phyloP scores from a whole-genome alignment of 2,329 filamentous ascomycete genomes.

The Gliomastix tumulicola region DNA sequence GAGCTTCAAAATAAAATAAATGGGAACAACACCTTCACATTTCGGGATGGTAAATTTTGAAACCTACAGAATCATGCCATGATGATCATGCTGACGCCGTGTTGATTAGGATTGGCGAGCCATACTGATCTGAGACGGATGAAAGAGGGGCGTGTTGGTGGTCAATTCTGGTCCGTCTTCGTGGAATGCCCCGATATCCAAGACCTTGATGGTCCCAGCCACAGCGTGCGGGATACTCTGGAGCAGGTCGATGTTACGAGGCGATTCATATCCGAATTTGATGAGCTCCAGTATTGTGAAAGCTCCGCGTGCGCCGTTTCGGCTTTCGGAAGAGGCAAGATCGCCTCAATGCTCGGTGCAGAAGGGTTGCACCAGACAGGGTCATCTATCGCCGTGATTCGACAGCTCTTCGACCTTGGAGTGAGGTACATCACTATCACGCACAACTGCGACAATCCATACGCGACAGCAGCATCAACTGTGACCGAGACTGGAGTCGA shows the following conservation, averaged over 20 bases:
- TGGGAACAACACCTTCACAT: too few species aligned
- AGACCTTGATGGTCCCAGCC: slow-evolving; percentile 2
- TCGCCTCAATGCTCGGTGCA: slow-evolving; percentile 7
- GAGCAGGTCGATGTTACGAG: slow-evolving; percentile 10
- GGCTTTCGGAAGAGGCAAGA: slow-evolving; percentile 6
- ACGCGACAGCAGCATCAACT: slow-evolving; percentile 9
- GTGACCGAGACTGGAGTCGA: slow-evolving; percentile 5
- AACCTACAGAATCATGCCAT: too few species aligned
- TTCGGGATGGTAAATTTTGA: too few species aligned
- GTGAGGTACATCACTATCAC: slow-evolving; percentile 20
- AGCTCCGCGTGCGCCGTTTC: slow-evolving; percentile 3
- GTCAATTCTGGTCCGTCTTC: slow-evolving; percentile 9
- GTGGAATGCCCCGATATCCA: slow-evolving; percentile 6
- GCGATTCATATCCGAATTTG: slow-evolving; percentile 6
- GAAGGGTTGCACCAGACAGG: slow-evolving; percentile 8
- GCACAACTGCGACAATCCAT: slow-evolving; percentile 12
- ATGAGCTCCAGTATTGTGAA: slow-evolving; percentile 8
- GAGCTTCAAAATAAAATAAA: slow-evolving; percentile 9
- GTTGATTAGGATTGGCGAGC: slow-evolving; percentile 2
- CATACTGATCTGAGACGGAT: slow-evolving; percentile 8
- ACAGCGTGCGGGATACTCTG: slow-evolving; percentile 8
- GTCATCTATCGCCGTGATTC: slow-evolving; percentile 6
- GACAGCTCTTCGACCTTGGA: slow-evolving; percentile 15
- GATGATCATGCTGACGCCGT: background rate
- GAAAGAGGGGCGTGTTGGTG: slow-evolving; percentile 7